Percentiles rank a stretch among this genome's conserved stretches.
These are phyloP conservation scores for Pseudogymnoascus sp. DNA, from an alignment of 2,329 filamentous ascomycete species.

Conservation along the genomic window DNA sequence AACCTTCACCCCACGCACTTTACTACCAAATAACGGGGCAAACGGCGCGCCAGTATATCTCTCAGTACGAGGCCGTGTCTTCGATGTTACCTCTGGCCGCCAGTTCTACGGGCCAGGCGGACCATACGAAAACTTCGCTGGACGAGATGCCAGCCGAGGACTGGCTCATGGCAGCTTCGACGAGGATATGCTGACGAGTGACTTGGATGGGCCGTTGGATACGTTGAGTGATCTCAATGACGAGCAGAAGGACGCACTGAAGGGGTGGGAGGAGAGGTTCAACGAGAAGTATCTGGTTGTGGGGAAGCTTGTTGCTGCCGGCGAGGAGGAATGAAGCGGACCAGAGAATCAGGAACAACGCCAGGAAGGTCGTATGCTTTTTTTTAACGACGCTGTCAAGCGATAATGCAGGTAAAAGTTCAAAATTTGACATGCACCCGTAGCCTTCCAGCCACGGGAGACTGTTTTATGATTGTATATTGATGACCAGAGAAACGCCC, in stretches of 20 bases:
- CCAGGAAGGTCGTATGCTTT: background rate
- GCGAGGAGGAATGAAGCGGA: constrained; percentile 36
- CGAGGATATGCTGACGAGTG: constrained; percentile 87
- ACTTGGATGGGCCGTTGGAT: constrained; percentile 78
- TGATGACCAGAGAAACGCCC: constrained; percentile 7
- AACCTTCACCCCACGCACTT: constrained; percentile 68
- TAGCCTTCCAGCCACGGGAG: background rate
- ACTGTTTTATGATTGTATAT: constrained; percentile 53
- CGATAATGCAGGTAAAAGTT: background rate
- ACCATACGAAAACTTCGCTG: constrained; percentile 93
- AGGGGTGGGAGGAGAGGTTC: constrained; percentile 92
- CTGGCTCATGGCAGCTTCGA: constrained; percentile 91
- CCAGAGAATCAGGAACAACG: constrained; percentile 6
- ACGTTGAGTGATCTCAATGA: constrained; percentile 62
- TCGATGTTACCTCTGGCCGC: constrained; percentile 78
- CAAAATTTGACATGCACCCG: constrained; percentile 6
- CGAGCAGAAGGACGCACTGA: constrained; percentile 76
- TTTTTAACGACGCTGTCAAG: background rate
- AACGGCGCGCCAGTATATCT: constrained; percentile 73
- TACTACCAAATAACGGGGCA: constrained; percentile 81
- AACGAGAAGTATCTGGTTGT: constrained; percentile 93
- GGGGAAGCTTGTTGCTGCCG: constrained; percentile 69
- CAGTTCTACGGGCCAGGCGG: constrained; percentile 97
- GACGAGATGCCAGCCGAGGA: constrained; percentile 81
- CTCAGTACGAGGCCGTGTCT: constrained; percentile 83